Base-by-base conservation (phyloP, 805 yeast genomes). In the Barnettozyma vustinii region DNA sequence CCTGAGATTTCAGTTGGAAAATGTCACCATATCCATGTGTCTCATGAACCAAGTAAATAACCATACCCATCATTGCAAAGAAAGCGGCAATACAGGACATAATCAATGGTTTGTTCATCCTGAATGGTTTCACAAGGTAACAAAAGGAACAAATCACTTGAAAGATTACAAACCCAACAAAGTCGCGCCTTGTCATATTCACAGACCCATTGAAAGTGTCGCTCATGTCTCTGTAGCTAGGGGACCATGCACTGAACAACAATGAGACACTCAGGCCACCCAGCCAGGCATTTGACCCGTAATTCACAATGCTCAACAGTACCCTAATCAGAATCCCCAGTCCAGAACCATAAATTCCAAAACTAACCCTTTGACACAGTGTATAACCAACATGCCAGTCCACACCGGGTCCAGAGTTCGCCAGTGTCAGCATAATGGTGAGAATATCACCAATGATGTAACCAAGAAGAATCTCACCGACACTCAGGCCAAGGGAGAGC, bases 301-400 rank as follows among this genome's bases (percentile, higher is more conserved):
- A 76, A 64, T 72, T 73, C 20, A 78, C 77, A 40, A 77, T 66
- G 37, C 75, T 66, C 55, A 78, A 60, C 37, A 75, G 55, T 9
- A 74, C 67, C 60, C 77, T 62, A 12, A 72, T 66, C 30, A 66
- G 40, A 30, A 74, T 66, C 13, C 77, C 77, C 26, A 73, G 49
- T 5, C 61, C 59, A 1, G 74, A 68, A 10, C 80, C 80, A 46
- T 61, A 64, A 23, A 74, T 69, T 19, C 80, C 80, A 59, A 75
- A 76, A 2, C 70, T 68, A 27, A 74, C 65, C 57, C 80, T 61
- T 54, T 72, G 78, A 8, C 72, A 64, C 19, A 75, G 46, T 1
- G 80, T 72, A 54, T 65, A 75, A 9, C 79, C 79, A 40, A 74
- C 69, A 58, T 76, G 80, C 66, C 72, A 77, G 42, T 74, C 71